These are phyloP conservation scores for Tulasnella sp. DNA, from an alignment of 768 basidiomycete species.

Conservation along the genomic window DNA sequence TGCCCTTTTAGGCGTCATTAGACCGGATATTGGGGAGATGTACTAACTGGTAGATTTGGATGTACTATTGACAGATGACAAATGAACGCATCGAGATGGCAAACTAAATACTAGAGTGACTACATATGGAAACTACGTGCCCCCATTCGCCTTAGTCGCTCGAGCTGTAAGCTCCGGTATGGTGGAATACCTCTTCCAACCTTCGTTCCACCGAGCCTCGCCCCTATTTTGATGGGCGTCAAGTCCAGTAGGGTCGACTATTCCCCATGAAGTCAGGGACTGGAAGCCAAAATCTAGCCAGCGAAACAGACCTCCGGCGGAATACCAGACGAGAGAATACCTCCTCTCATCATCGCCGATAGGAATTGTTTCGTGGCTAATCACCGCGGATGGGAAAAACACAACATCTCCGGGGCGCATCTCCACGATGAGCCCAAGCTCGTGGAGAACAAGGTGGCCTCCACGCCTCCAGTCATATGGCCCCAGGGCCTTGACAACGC, in stretches of 20 bases:
- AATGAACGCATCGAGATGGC: too few species aligned
- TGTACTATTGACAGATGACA: too few species aligned
- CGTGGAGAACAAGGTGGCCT: neutral
- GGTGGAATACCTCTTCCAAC: neutral
- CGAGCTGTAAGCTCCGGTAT: neutral
- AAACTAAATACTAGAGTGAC: too few species aligned
- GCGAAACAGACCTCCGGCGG: neutral
- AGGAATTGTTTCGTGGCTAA: neutral
- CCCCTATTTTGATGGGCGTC: neutral
- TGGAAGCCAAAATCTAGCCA: neutral
- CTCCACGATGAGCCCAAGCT: neutral
- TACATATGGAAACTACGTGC: too few species aligned
- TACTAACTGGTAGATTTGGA: too few species aligned
- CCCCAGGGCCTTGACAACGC: neutral
- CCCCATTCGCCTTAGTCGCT: too few species aligned
- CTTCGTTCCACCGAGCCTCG: neutral
- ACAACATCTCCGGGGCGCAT: neutral
- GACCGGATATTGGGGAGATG: too few species aligned
- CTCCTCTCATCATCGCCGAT: neutral
- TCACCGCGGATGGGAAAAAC: constrained; percentile 3
- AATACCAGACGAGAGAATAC: neutral
- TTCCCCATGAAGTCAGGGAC: neutral
- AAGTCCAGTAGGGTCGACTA: neutral
- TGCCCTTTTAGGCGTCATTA: too few species aligned
- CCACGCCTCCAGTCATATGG: neutral